phyloP scores from a whole-genome alignment of 768 basidiomycete genomes.

The Russula abietina region DNA sequence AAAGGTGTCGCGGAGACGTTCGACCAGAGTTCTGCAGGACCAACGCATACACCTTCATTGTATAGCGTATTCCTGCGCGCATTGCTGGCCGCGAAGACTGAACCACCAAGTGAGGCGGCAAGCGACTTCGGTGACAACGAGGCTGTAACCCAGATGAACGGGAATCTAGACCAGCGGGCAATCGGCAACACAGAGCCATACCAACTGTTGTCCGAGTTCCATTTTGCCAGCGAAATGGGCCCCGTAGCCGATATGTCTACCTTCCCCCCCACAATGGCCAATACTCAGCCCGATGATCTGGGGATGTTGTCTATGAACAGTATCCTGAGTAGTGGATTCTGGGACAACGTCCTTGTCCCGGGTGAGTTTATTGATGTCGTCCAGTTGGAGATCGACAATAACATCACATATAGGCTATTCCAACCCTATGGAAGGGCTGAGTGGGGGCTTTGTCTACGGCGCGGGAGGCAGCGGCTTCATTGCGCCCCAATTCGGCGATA shows the following conservation, averaged over 20 bases:
- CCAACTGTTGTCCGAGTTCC: conserved; percentile 48
- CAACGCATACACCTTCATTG: conserved; percentile 82
- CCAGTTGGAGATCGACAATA: conserved; percentile 11
- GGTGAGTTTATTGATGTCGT: conserved; percentile 45
- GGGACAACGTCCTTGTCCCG: conserved; percentile 84
- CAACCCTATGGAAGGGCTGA: conserved; percentile 74
- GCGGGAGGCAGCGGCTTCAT: conserved; percentile 79
- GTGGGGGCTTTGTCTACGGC: conserved; percentile 82
- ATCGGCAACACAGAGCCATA: conserved; percentile 10
- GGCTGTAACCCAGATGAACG: conserved; percentile 7
- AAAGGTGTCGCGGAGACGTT: conserved; percentile 78
- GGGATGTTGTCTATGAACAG: conserved; percentile 74
- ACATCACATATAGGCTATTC: conserved; percentile 55
- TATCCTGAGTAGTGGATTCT: conserved; percentile 72
- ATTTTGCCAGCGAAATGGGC: conserved; percentile 79
- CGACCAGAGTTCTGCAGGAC: conserved; percentile 69
- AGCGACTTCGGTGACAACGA: conserved; percentile 16
- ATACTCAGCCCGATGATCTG: conserved; percentile 37
- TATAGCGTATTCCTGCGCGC: conserved; percentile 81
- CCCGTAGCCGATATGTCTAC: conserved; percentile 75
- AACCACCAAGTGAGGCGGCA: conserved; percentile 23
- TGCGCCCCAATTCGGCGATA: conserved; percentile 59
- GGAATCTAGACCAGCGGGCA: conserved; percentile 14
- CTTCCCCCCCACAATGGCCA: conserved; percentile 85
- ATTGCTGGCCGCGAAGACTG: conserved; percentile 53